phyloP scores from a whole-genome alignment of 1,139 yeast species.

The Pichia cactophila region DNA sequence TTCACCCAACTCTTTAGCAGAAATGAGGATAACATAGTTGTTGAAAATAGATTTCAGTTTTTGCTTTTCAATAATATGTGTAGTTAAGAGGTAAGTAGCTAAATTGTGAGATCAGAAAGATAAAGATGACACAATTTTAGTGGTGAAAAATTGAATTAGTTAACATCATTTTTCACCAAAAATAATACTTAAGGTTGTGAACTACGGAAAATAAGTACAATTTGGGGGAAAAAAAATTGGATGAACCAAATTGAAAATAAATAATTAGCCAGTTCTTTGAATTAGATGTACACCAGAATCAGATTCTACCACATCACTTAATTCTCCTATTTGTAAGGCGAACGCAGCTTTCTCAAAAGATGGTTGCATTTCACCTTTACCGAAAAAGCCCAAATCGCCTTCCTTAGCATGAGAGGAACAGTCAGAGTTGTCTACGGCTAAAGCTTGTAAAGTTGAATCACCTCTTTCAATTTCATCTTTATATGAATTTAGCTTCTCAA shows the following conservation, averaged over 20 bases:
- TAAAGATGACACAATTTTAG: too few species aligned
- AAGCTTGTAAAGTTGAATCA: slow-evolving; percentile 57
- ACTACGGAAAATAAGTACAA: too few species aligned
- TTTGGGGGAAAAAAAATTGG: background rate
- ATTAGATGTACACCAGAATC: slow-evolving; percentile 89
- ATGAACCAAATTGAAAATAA: background rate
- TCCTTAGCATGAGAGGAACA: slow-evolving; percentile 81
- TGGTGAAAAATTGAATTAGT: too few species aligned
- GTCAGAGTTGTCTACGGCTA: slow-evolving; percentile 81
- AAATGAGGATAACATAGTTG: background rate
- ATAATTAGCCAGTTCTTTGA: slow-evolving; percentile 61
- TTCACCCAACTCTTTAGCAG: background rate
- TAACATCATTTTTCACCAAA: too few species aligned
- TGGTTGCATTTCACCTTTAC: slow-evolving; percentile 92
- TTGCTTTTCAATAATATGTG: background rate
- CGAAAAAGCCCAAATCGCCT: slow-evolving; percentile 89
- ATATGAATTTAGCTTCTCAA: slow-evolving; percentile 50
- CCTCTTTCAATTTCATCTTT: slow-evolving; percentile 61
- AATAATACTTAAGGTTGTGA: too few species aligned
- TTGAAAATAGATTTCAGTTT: too few species aligned
- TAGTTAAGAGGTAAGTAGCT: background rate
- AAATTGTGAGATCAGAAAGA: too few species aligned
- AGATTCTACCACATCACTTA: slow-evolving; percentile 77
- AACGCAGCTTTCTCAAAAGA: slow-evolving; percentile 85
- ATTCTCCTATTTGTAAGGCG: slow-evolving; percentile 71